Evolutionary conservation across 441 rosid genomes (phyloP), one percentile per base, ranked within the genome.

Genomic region (Lagerstroemia fauriei): DNA sequence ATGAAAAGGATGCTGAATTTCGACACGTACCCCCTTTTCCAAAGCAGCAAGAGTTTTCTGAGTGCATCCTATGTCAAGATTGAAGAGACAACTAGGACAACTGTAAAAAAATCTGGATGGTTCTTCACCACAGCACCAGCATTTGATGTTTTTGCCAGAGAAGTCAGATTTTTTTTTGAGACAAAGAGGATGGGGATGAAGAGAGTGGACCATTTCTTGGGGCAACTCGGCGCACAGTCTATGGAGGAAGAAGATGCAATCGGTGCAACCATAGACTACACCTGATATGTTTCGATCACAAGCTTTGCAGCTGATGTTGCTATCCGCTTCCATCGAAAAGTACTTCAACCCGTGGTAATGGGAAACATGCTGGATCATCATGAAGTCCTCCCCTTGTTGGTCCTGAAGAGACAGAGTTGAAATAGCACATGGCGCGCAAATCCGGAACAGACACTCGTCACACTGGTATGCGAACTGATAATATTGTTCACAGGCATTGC

Each of bases 221-320:
- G 68, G 68, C 0, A 29, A 31, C 22, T 78, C 63, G 27, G 38
- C 76, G 32, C 82, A 79, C 20, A 29, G 51, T 25, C 0, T 11
- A 9, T 79, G 41, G 18, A 70, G 22, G 50, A 70, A 79, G 76
- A 79, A 4, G 4, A 10, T 1, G 76, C 82, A 79, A 20, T 31
- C 50, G 0, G 1, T 13, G 71, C 82, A 70, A 24, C 82, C 65
- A 18, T 76, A 76, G n/a, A 50, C n/a, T 47, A 29, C 78, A 76
- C 78, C 61, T 29, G 78, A 47, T 76, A 76, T 18, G 41, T 47
- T 29, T 18, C 7, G 57, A 4, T 63, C 12, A 51, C 82, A 70
- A 44, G 24, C 27, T 51, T 44, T 18, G 65, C 82, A 70, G 25
- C 6, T 41, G 65, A 79, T 53, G 27, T 47, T 10, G 73, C 20